These are phyloP conservation scores for Trebouxia sp. DNA, from an alignment of 139 green algal species.

Conservation along the genomic window DNA sequence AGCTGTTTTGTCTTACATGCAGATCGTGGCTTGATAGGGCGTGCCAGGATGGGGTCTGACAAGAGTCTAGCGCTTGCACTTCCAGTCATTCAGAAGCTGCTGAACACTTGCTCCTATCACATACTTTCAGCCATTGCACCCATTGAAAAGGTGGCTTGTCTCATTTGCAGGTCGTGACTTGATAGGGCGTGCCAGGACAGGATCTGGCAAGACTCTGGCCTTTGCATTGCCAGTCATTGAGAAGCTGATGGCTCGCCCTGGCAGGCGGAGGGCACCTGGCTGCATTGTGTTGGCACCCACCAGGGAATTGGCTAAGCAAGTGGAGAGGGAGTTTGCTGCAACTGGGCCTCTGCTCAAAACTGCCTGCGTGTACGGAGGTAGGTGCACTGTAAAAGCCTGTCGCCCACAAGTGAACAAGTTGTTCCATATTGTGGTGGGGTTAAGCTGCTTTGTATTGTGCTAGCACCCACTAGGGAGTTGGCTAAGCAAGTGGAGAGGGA, in stretches of 20 bases:
- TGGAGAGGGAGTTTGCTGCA: conserved; percentile 88
- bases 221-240: conserved; percentile 98
- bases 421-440: too few species aligned
- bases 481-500: conserved; percentile 97
- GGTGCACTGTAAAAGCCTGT: background rate
- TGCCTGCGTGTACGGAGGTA: conserved; percentile 87
- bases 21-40: conserved; percentile 89
- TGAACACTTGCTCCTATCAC: too few species aligned
- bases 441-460: conserved; percentile 73
- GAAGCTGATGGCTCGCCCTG: conserved; percentile 64
- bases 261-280: conserved; percentile 56
- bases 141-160: too few species aligned
- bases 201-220: conserved; percentile 97
- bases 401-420: too few species aligned
- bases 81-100: conserved; percentile 90
- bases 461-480: conserved; percentile 96
- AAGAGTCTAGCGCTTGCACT: conserved; percentile 99
- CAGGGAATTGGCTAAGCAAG: conserved; percentile 97
- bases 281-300: conserved; percentile 95
- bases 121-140: too few species aligned
- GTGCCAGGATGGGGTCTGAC: conserved; percentile 93
- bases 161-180: conserved; percentile 80
- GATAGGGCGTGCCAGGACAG: conserved; percentile 92
- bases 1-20: conserved; percentile 60
- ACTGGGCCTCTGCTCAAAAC: conserved; percentile 67